A percentile compares a stretch with the other conserved stretches of the same genome.
Conservation (phyloP, 2,329 filamentous ascomycete genomes). For the Phyllosticta citriasiana region DNA sequence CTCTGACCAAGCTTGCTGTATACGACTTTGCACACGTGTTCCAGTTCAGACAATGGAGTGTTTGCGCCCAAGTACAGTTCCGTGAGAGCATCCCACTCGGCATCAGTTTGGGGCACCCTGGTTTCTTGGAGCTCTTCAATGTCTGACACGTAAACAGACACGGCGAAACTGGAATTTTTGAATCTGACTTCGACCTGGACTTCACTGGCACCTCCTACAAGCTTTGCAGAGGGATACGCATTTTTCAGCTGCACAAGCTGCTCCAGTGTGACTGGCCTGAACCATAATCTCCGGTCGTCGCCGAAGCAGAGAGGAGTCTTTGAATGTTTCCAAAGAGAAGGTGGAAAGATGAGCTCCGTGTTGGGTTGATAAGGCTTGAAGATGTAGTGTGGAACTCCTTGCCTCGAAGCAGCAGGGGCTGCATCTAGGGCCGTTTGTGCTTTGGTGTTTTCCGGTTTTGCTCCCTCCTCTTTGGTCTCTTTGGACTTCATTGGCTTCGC, state of each 20-base stretch:
- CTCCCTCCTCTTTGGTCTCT: conserved; percentile 14
- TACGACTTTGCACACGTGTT: conserved; percentile 69
- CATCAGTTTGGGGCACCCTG: conserved; percentile 18
- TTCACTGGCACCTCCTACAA: conserved; percentile 90
- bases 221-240: conserved; percentile 75
- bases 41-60: conserved; percentile 79
- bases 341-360: conserved; percentile 88
- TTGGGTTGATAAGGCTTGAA: conserved; percentile 87
- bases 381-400: conserved; percentile 46
- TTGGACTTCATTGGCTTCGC: conserved; percentile 27
- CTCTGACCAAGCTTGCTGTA: conserved; percentile 36
- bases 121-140: conserved; percentile 73
- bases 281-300: conserved; percentile 90
- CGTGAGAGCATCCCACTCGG: conserved; percentile 18
- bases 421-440: conserved; percentile 25
- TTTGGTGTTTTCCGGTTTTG: conserved; percentile 41
- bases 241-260: conserved; percentile 85
- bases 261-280: conserved; percentile 71
- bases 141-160: conserved; percentile 85
- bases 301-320: conserved; percentile 75
- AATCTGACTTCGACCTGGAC: conserved; percentile 98
- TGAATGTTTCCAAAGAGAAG: conserved; percentile 68
- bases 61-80: conserved; percentile 76
- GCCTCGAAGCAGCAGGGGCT: conserved; percentile 43
- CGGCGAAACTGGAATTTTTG: conserved; percentile 81